phyloP scores from a whole-genome alignment of 352 stramenopile genomes.

The Pilasporangium apinafurcum region DNA sequence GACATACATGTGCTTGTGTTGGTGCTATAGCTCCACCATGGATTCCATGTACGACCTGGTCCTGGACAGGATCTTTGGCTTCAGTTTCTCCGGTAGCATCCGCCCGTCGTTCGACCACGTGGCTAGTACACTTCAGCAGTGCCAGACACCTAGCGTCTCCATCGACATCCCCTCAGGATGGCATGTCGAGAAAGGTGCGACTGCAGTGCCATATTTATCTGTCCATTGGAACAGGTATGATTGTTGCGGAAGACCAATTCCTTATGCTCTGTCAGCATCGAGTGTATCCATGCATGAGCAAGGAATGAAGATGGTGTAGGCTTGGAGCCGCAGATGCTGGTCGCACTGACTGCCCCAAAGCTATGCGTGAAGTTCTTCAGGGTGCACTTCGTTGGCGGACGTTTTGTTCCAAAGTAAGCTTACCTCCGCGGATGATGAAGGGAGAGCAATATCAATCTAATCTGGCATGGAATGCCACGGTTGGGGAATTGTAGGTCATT shows the following conservation, averaged over 20 bases:
- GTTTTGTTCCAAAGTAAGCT: conserved; percentile 92
- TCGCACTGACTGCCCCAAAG: conserved; percentile 98
- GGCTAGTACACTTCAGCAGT: conserved; percentile 59
- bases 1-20: not conserved
- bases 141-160: conserved; percentile 85
- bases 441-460: not conserved
- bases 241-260: no score
- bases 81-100: conserved; percentile 91
- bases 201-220: no score
- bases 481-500: conserved; percentile 29
- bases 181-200: conserved; percentile 91
- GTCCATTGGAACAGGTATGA: no score
- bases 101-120: conserved; percentile 90
- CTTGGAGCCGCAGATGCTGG: conserved; percentile 90
- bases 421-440: no score
- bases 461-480: not conserved
- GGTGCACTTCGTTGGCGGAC: conserved; percentile 95
- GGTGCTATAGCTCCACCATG: conserved; percentile 39
- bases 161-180: conserved; percentile 98
- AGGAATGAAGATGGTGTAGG: conserved; percentile 67
- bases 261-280: no score
- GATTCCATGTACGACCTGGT: conserved; percentile 84
- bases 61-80: conserved; percentile 98
- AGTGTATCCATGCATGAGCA: no score
- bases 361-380: conserved; percentile 86